These are phyloP conservation scores for Boletus rufocinnamomeus DNA, from an alignment of 768 basidiomycete species.

Conservation along the genomic window DNA sequence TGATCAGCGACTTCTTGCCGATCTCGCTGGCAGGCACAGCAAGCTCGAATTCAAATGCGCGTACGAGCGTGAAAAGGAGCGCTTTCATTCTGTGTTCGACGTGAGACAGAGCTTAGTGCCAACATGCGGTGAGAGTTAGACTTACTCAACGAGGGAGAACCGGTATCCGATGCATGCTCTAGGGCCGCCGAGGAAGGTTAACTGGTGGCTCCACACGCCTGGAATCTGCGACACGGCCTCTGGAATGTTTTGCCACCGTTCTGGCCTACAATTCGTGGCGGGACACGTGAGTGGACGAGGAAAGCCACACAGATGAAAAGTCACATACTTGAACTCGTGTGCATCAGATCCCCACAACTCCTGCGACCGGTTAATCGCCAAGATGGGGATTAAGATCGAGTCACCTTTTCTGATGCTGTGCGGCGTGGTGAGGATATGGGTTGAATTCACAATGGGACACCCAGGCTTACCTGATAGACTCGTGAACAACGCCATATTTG, in stretches of 20 bases:
- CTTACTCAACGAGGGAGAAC: slow-evolving; percentile 62
- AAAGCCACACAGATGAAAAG: too few relatives aligned
- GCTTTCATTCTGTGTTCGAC: slow-evolving; percentile 8
- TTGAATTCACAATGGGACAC: too few relatives aligned
- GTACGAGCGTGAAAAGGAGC: slow-evolving; percentile 10
- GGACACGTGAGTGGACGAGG: too few relatives aligned
- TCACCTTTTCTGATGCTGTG: too few relatives aligned
- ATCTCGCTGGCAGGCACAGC: slow-evolving; percentile 12
- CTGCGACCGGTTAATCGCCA: too few relatives aligned
- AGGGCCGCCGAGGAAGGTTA: slow-evolving; percentile 66
- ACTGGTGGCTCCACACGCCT: slow-evolving; percentile 59
- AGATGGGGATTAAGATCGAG: too few relatives aligned
- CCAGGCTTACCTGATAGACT: too few relatives aligned
- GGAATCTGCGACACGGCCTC: slow-evolving; percentile 49
- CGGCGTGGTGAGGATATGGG: too few relatives aligned
- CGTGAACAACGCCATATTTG: too few relatives aligned
- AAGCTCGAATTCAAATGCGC: slow-evolving; percentile 14
- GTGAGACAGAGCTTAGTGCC: background rate
- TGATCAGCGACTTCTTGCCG: background rate
- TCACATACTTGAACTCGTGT: too few relatives aligned
- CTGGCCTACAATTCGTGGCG: slow-evolving; percentile 46
- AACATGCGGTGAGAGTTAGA: slow-evolving; percentile 6
- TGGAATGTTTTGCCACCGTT: slow-evolving; percentile 59
- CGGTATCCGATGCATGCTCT: slow-evolving; percentile 69
- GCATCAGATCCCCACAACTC: too few relatives aligned